Evolutionary conservation across 148 eudicot species (phyloP).

Genomic region (Polygonum aviculare): DNA sequence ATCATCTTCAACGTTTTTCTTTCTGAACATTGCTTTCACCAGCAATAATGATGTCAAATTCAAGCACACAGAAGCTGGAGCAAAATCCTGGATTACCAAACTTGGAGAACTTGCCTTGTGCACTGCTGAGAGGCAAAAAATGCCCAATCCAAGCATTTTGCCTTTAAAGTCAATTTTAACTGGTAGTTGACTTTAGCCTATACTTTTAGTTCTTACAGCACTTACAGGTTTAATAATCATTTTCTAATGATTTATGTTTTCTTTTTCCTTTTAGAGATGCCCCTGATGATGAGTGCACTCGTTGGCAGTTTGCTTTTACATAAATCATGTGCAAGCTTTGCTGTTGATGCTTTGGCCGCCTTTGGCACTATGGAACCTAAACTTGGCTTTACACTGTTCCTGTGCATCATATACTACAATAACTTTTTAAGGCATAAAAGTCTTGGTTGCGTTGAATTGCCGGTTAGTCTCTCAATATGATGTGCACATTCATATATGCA

Average conservation of each 20-base stretch:
- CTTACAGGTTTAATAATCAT: neutral
- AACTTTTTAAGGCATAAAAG: constrained; percentile 33
- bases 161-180: constrained; percentile 36
- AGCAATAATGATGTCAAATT: constrained; percentile 17
- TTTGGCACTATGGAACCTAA: constrained; percentile 56
- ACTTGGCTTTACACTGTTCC: constrained; percentile 68
- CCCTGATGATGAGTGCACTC: constrained; percentile 59
- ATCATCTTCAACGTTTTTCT: constrained; percentile 34
- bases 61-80: constrained; percentile 20
- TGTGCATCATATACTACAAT: constrained; percentile 54
- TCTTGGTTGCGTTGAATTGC: constrained; percentile 27
- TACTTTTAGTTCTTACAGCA: neutral
- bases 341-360: constrained; percentile 55
- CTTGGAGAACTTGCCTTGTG: constrained; percentile 34
- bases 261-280: constrained; percentile 47
- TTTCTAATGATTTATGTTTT: neutral
- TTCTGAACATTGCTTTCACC: constrained; percentile 26
- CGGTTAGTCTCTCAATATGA: constrained; percentile 36
- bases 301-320: constrained; percentile 51
- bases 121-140: constrained; percentile 36
- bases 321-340: constrained; percentile 36
- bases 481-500: neutral
- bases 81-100: constrained; percentile 48
- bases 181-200: constrained; percentile 32
- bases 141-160: constrained; percentile 26